phyloP scores from a whole-genome alignment of 495 filamentous ascomycete genomes.

The Amorphotheca resinae region DNA sequence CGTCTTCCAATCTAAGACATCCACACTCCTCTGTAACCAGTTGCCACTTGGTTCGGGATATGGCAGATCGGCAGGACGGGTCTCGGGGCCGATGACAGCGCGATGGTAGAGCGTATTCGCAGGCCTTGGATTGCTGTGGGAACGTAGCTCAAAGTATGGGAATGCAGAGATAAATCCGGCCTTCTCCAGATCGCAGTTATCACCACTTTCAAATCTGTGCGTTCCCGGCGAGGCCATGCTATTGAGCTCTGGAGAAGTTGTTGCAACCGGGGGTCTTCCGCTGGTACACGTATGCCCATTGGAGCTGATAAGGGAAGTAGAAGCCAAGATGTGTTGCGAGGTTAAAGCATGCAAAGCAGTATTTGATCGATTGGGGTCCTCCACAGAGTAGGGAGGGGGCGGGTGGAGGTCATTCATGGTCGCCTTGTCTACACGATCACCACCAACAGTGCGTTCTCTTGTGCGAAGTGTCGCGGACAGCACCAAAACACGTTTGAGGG shows the following conservation, averaged over 20 bases:
- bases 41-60: conserved; percentile 1
- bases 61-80: background rate
- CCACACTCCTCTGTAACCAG: conserved; percentile 1
- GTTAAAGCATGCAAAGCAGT: background rate
- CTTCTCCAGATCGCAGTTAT: conserved; percentile 1
- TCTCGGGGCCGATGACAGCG: background rate
- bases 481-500: background rate
- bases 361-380: background rate
- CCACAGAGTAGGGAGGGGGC: background rate
- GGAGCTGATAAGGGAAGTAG: too few relatives aligned
- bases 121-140: background rate
- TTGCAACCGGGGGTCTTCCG: background rate
- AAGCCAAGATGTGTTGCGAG: too few relatives aligned
- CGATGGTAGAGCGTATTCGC: conserved; percentile 1
- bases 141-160: conserved; percentile 5
- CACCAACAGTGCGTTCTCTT: background rate
- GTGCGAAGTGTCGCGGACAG: background rate
- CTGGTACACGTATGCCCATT: too few relatives aligned
- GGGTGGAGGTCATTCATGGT: conserved; percentile 1
- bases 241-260: background rate
- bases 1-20: conserved; percentile 4
- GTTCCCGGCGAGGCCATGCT: background rate
- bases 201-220: background rate
- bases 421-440: background rate
- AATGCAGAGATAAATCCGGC: conserved; percentile 4